phyloP scores from a whole-genome alignment of 2,329 filamentous ascomycete species.

The Verticillium nonalfalfae region DNA sequence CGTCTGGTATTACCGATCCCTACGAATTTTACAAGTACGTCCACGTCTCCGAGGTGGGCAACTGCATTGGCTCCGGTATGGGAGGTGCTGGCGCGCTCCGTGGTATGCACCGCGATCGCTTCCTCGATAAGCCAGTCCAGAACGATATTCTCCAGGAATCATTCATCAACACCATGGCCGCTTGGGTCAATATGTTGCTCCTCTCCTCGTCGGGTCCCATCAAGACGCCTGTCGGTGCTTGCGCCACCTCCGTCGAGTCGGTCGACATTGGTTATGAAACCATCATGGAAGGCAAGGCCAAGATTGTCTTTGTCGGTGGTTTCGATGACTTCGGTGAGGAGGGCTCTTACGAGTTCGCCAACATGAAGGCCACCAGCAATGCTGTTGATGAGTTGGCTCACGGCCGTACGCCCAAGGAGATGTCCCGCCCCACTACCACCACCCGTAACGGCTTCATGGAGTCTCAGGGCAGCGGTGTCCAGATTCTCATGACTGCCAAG shows the following conservation, averaged over 20 bases:
- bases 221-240: constrained; percentile 97
- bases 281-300: constrained; percentile 96
- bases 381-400: constrained; percentile 94
- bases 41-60: constrained; percentile 94
- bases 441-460: constrained; percentile 99
- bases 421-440: constrained; percentile 96
- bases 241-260: constrained; percentile 94
- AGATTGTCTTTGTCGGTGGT: constrained; percentile 94
- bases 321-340: constrained; percentile 99
- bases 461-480: constrained; percentile 96
- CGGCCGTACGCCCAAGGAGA: constrained; percentile 90
- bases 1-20: constrained; percentile 93
- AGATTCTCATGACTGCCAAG: constrained; percentile 96
- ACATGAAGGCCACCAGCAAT: constrained; percentile 99
- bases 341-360: constrained; percentile 98
- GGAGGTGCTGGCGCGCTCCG: constrained; percentile 87
- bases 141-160: constrained; percentile 99
- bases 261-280: constrained; percentile 97
- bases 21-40: constrained; percentile 99
- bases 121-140: constrained; percentile 92
- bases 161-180: constrained; percentile 99
- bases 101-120: constrained; percentile 98
- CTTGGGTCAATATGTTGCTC: constrained; percentile 99
- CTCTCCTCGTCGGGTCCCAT: constrained; percentile 96
- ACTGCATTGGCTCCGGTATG: constrained; percentile 97